Base-by-base conservation (phyloP, 1,284 basidiomycete species). In the Phenoliferia sp. region DNA sequence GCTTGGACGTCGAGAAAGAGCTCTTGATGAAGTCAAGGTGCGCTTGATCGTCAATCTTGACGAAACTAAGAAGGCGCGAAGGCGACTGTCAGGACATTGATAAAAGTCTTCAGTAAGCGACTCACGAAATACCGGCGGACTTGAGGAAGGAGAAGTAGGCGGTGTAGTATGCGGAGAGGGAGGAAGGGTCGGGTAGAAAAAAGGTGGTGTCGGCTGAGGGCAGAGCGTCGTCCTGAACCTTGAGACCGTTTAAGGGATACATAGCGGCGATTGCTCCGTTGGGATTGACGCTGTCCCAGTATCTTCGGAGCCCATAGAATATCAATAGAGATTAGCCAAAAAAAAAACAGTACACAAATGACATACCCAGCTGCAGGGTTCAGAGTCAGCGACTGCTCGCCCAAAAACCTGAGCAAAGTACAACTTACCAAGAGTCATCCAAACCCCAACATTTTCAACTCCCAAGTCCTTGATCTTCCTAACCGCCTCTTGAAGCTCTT, bases 21-120 rank as follows among this genome's bases (percentile, higher is more conserved):
- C n/a, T n/a, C n/a, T n/a, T n/a, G 16, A n/a, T 66, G 22, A 44
- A 66, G 52, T 75, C 74, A 34, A 72, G 34, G 50, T 59, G 61
- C 10, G 76, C 74, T 62, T 78, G 77, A n/a, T 76, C 76, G 57
- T 79, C 77, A n/a, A 79, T 66, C 59, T 77, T 77, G 67, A 77
- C 74, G 59, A 70, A 77, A 50, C 72, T 44, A 12, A 12, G 70
- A 22, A 75, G 54, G 29, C 75, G 52, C 9, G n/a, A n/a, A 19
- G 22, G n/a, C 19, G 28, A 26, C n/a, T 72, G 39, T 72, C 34
- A 76, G 73, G 31, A 76, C 69, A 61, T 78, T 78, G 71, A 78
- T 74, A 61, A 75, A 44, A 78, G 56, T 74, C n/a, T n/a, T n/a
- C n/a, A n/a, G 39, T 12, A 44, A 22, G 39, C 12, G 22, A 44